phyloP scores from a whole-genome alignment of 306 rosid genomes.

The Dicorynia guianensis region DNA sequence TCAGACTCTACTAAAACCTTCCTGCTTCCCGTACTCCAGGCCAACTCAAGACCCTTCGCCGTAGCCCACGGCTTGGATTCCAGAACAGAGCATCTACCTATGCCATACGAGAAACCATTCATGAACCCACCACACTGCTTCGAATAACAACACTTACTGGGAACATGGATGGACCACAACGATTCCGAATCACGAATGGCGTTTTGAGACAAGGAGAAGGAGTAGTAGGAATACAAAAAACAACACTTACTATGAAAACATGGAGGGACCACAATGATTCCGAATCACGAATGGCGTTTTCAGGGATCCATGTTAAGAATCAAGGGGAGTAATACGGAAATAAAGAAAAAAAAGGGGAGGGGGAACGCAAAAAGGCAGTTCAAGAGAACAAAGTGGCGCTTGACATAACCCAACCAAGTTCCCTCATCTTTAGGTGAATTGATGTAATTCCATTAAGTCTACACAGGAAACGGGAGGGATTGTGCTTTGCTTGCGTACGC shows the following conservation, averaged over 20 bases:
- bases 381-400: constrained; percentile 28
- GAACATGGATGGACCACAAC: too few relatives aligned
- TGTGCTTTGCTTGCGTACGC: not conserved
- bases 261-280: not conserved
- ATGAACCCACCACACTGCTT: too few relatives aligned
- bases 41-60: too few relatives aligned
- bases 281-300: constrained; percentile 17
- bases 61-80: too few relatives aligned
- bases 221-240: not conserved
- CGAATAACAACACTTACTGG: too few relatives aligned
- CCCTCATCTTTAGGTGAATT: constrained; percentile 21
- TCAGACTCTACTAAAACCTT: too few relatives aligned
- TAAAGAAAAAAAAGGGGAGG: not conserved
- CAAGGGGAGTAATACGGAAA: too few relatives aligned
- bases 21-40: too few relatives aligned
- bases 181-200: too few relatives aligned
- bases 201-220: not conserved
- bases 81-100: too few relatives aligned
- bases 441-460: constrained; percentile 39
- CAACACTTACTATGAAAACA: not conserved
- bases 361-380: not conserved
- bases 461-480: not conserved
- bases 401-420: constrained; percentile 33
- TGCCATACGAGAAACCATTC: too few relatives aligned
- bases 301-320: constrained; percentile 18